Evolutionary conservation across 352 stramenopile species (phyloP).

Genomic region (Globisporangium uncinulatum): DNA sequence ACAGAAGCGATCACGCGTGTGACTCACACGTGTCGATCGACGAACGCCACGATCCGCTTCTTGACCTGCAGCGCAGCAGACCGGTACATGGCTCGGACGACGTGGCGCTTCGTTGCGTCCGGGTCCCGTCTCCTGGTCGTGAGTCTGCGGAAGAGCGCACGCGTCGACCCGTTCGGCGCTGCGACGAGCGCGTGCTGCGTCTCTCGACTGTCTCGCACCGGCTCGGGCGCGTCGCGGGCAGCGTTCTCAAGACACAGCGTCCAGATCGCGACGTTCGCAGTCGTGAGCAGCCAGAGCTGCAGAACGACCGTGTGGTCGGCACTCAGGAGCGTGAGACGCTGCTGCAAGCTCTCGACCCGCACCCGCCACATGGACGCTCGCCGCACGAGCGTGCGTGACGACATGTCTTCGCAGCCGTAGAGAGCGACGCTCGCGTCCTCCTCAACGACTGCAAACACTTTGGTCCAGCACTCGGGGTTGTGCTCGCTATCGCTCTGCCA

Average conservation of each 20-base stretch:
- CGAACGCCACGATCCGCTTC: neutral
- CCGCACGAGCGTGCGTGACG: slow-evolving; percentile 5
- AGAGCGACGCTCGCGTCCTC: slow-evolving; percentile 26
- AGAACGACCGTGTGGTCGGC: neutral
- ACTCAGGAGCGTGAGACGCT: slow-evolving; percentile 6
- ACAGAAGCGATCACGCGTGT: neutral
- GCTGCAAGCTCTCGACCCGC: slow-evolving; percentile 3
- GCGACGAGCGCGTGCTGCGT: neutral
- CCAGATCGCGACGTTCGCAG: slow-evolving; percentile 10
- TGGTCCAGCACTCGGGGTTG: slow-evolving; percentile 37
- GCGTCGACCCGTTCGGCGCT: neutral
- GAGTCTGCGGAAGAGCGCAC: neutral
- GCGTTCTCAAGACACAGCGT: slow-evolving; percentile 5
- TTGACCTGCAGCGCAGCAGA: neutral
- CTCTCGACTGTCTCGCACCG: neutral
- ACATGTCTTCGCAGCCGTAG: slow-evolving; percentile 33
- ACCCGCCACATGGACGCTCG: slow-evolving; percentile 2
- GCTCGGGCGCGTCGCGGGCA: neutral
- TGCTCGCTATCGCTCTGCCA: slow-evolving; percentile 30
- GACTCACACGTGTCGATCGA: neutral
- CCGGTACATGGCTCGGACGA: slow-evolving; percentile 5
- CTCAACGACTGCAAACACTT: slow-evolving; percentile 44
- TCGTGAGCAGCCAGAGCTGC: slow-evolving; percentile 9
- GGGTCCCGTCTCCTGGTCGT: neutral
- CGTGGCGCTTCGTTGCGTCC: slow-evolving; percentile 2